Base-by-base conservation (phyloP, 164 flowering plant species). In the Piper betle region DNA sequence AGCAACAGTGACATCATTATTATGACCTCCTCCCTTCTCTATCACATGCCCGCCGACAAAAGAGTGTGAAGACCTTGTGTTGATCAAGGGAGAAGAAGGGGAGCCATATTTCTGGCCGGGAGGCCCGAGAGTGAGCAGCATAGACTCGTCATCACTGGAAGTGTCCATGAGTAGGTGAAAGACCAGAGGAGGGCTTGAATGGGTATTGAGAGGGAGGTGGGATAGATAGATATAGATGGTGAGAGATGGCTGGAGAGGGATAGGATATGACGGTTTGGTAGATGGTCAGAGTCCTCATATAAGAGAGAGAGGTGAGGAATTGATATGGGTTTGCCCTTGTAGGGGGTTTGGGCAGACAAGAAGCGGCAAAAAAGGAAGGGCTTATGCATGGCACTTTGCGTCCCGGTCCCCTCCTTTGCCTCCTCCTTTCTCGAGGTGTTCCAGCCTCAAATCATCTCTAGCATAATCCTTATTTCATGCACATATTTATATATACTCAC, bases 111-210 rank as follows among this genome's bases (percentile, higher is more conserved):
- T 40, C 69, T 79, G 83, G 42, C 85, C 86, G 4, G 85, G 87
- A 43, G 78, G 84, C 19, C 75, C 68, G 20, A 84, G 85, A 42
- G 84, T 70, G 10, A 84, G 84, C 9, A 72, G 58, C 15, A 77
- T 68, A 62, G 79, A 81, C 3, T 70, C 79, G 59, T 82, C 20
- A 5, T 54, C 33, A 54, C 37, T 54, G 57, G 37, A 54, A n/a
- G 57, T 16, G 37, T 5, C 16, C 20, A 5, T 54, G 19, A 54
- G 4, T 54, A 25, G 18, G n/a, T n/a, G n/a, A n/a, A n/a, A n/a
- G n/a, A n/a, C n/a, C n/a, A n/a, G n/a, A n/a, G n/a, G 46, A 38
- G n/a, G 61, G 15, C n/a, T 18, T n/a, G 61, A 13, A 10, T 33
- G 11, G 13, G 18, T 39, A 40, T 40, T 16, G 46, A 58, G 41